These are phyloP conservation scores for Silene coronaria DNA, from an alignment of 179 eudicot species.

Conservation along the genomic window DNA sequence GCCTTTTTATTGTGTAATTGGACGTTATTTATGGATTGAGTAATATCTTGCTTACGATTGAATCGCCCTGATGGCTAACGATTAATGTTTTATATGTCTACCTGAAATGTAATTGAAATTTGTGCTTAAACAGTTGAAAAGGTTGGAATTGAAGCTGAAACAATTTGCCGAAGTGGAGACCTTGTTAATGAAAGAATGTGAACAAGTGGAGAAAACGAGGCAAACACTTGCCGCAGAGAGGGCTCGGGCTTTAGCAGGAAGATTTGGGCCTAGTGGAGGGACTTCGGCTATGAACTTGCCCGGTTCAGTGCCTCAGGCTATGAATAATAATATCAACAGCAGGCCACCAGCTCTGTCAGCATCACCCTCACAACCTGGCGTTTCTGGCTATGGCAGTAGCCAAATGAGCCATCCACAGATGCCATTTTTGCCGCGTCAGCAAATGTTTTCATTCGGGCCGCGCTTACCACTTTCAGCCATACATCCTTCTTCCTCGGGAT, in stretches of 20 bases:
- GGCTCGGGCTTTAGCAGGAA: constrained; percentile 43
- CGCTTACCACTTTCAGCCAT: constrained; percentile 69
- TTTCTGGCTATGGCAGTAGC: constrained; percentile 48
- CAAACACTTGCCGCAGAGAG: constrained; percentile 77
- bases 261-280: constrained; percentile 49
- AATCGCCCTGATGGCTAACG: background rate
- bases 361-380: constrained; percentile 47
- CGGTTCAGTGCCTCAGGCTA: constrained; percentile 36
- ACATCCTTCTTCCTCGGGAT: constrained; percentile 52
- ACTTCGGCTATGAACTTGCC: constrained; percentile 38
- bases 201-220: constrained; percentile 76
- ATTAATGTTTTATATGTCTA: background rate
- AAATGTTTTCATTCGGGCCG: constrained; percentile 60
- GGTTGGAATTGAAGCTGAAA: constrained; percentile 89
- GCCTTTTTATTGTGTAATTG: background rate
- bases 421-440: constrained; percentile 55
- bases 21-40: background rate
- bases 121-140: constrained; percentile 59
- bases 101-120: constrained; percentile 2
- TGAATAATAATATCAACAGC: constrained; percentile 35
- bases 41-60: background rate
- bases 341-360: constrained; percentile 44
- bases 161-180: constrained; percentile 96
- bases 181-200: constrained; percentile 86
- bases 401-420: constrained; percentile 54